Evolutionary conservation across 1,139 yeast genomes (phyloP), one percentile per base, ranked within the genome.

Genomic region (Pichia sp.): DNA sequence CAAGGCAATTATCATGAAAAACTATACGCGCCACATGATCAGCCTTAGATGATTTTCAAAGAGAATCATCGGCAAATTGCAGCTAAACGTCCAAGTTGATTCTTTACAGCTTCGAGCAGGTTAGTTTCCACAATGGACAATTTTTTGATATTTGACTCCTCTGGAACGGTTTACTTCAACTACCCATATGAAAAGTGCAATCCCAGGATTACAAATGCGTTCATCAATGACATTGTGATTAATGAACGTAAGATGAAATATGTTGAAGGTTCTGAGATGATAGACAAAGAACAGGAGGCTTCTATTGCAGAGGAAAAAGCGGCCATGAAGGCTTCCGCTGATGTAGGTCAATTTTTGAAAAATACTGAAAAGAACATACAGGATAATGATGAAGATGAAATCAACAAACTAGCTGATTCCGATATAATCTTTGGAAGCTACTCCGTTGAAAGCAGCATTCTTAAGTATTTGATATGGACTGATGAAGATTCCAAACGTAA

Each of bases 91-190:
- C n/a, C n/a, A n/a, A n/a, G n/a, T n/a, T n/a, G n/a, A n/a, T n/a
- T n/a, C n/a, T n/a, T n/a, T n/a, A n/a, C n/a, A n/a, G n/a, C n/a
- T n/a, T n/a, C n/a, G n/a, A n/a, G n/a, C 12, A 24, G 12, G 12
- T 4, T 11, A 26, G 5, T 15, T 6, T 9, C 3, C 8, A 26
- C 7, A 82, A 67, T 77, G 41, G 82, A 74, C 48, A 75, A 73
- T 50, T 66, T 77, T 45, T 59, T 71, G 11, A 66, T 79, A 1
- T 77, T 78, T 60, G 68, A 75, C 3, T 68, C 73, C 1, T 71
- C 77, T 9, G 86, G 86, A 1, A 61, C 71, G 19, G 81, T 79
- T 12, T 61, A 74, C 17, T 79, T 74, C 69, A 68, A 69, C 48
- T 64, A 67, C 44, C 64, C 72, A 30, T 60, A 55, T 1, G 55